Conservation (phyloP, 495 filamentous ascomycete genomes). For the Friedmanniomyces endolithicus region DNA sequence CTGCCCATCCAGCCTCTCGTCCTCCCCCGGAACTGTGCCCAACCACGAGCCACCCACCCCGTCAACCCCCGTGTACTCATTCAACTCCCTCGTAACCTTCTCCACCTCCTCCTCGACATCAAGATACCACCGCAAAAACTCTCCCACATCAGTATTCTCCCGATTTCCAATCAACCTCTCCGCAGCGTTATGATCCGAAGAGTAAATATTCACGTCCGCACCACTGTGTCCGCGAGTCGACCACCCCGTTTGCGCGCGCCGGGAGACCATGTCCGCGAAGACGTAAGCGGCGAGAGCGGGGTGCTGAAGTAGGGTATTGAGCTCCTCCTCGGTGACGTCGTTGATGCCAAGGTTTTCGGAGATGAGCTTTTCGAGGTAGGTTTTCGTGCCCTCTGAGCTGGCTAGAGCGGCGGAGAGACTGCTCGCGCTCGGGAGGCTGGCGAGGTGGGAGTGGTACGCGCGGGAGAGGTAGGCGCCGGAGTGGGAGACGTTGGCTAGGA, state of each 20-base stretch:
- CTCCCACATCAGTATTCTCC: slow-evolving; percentile 87
- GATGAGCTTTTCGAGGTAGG: slow-evolving; percentile 52
- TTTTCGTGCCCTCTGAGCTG: slow-evolving; percentile 30
- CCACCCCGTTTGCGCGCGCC: slow-evolving; percentile 85
- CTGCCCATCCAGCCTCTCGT: slow-evolving; percentile 29
- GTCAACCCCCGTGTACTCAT: slow-evolving; percentile 36
- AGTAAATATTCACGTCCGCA: slow-evolving; percentile 88
- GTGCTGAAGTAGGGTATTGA: slow-evolving; percentile 48
- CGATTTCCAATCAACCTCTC: slow-evolving; percentile 62
- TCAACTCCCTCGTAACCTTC: slow-evolving; percentile 59
- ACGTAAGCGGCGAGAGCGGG: slow-evolving; percentile 40
- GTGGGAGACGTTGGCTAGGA: slow-evolving; percentile 68
- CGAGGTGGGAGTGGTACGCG: slow-evolving; percentile 47
- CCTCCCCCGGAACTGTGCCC: slow-evolving; percentile 25
- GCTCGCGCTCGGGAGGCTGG: neutral
- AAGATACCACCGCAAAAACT: slow-evolving; percentile 67
- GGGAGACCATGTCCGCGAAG: slow-evolving; percentile 77
- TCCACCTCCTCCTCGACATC: slow-evolving; percentile 56
- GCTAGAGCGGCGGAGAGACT: slow-evolving; percentile 2
- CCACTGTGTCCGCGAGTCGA: slow-evolving; percentile 78
- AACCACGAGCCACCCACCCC: slow-evolving; percentile 24
- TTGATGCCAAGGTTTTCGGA: slow-evolving; percentile 57
- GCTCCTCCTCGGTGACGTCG: slow-evolving; percentile 60
- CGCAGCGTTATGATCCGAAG: slow-evolving; percentile 39
- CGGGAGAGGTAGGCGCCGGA: slow-evolving; percentile 57